Percentiles rank a stretch among this genome's conserved stretches.
Conservation (phyloP, 768 basidiomycete genomes). For the Tricholoma terreum region DNA sequence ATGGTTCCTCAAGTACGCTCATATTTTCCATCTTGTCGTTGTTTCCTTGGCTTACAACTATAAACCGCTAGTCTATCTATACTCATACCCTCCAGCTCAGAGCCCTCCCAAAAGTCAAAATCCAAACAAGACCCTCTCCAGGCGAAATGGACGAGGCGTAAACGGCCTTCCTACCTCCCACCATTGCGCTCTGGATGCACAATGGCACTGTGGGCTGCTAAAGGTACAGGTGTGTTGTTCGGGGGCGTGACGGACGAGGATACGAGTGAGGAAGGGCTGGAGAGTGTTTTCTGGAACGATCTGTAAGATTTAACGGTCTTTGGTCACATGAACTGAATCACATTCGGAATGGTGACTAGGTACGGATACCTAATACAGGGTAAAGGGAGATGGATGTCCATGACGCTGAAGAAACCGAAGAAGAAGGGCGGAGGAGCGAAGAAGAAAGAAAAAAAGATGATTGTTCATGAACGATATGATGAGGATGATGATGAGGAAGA, state of each 20-base stretch:
- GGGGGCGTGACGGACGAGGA: slow-evolving; percentile 90
- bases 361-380: slow-evolving; percentile 75
- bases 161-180: slow-evolving; percentile 67
- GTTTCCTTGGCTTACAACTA: not conserved
- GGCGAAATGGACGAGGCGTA: slow-evolving; percentile 85
- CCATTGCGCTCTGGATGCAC: slow-evolving; percentile 76
- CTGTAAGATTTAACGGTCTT: slow-evolving; percentile 44
- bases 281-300: slow-evolving; percentile 87
- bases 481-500: slow-evolving; percentile 17
- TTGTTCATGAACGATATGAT: slow-evolving; percentile 13
- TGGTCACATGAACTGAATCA: not conserved
- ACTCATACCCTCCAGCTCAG: slow-evolving; percentile 14
- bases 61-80: slow-evolving; percentile 4
- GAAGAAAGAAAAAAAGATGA: slow-evolving; percentile 35
- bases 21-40: not conserved
- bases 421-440: slow-evolving; percentile 39
- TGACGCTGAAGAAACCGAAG: slow-evolving; percentile 77
- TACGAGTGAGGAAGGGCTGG: slow-evolving; percentile 75
- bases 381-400: slow-evolving; percentile 74
- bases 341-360: slow-evolving; percentile 32
- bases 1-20: slow-evolving; percentile 76
- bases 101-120: slow-evolving; percentile 27
- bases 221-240: slow-evolving; percentile 73
- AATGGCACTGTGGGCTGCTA: slow-evolving; percentile 76
- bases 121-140: slow-evolving; percentile 43